Evolutionary conservation across 23 red algal species (phyloP), one percentile per base, ranked within the genome.

Genomic region (Cyanidioschyzon merolae): DNA sequence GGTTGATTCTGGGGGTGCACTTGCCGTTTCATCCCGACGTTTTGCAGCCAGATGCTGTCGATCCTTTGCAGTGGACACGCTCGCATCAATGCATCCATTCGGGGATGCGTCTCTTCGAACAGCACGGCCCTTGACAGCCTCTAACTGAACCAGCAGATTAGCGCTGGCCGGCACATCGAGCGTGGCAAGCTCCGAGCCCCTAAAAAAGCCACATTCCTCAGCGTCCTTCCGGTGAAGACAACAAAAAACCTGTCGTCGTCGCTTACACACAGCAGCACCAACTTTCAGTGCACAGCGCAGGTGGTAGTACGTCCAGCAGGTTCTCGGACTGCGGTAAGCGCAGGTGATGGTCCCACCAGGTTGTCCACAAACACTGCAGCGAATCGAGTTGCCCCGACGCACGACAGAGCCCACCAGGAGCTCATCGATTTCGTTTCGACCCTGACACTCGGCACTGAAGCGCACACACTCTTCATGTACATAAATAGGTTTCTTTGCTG

Each of bases 401-500:
- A 71, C 63, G 2, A 27, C 29, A 3, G 21, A 7, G n/a, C n/a
- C 63, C 16, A 71, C 21, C 2, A 32, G 16, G n/a, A 7, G 3
- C 21, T 32, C 21, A 7, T 15, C 29, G n/a, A 71, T 3, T 32
- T 7, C 2, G n/a, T 71, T 27, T 3, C 12, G n/a, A 7, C 32
- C 29, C 63, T 27, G n/a, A 35, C 63, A 71, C 63, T 71, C 63
- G 63, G 63, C 63, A 71, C 63, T 71, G 63, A 32, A 71, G 21
- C 63, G 63, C 12, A 35, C 16, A 35, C 63, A 71, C 29, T 71
- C 12, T 35, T 71, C 63, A 32, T 71, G 63, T 7, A 71, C 63
- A 25, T 35, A 71, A 35, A 71, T 3, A 71, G 63, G 32, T 27
- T 35, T 7, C 29, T 71, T 71, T 27, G 63, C 63, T 35, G 63